A percentile compares a stretch with the other conserved stretches of the same genome.
phyloP scores from a whole-genome alignment of 2,329 filamentous ascomycete genomes.

The Coniochaeta ligniaria region DNA sequence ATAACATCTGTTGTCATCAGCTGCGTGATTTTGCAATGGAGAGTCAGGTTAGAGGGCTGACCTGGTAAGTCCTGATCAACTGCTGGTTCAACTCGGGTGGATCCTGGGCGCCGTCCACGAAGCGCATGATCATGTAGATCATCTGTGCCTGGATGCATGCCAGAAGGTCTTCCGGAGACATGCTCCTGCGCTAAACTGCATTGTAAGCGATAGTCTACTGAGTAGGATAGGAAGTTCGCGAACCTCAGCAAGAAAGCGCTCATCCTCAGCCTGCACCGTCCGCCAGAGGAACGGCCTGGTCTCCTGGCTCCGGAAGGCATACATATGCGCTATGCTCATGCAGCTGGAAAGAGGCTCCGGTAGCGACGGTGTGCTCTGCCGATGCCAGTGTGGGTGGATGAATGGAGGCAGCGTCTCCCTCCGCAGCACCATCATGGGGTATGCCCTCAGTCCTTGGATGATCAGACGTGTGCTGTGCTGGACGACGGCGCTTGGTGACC shows the following conservation, averaged over 20 bases:
- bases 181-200: neutral
- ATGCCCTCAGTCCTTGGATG: conserved; percentile 8
- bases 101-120: neutral
- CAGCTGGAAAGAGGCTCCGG: conserved; percentile 11
- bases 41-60: neutral
- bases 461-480: neutral
- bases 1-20: neutral
- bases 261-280: conserved; percentile 9
- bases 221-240: neutral
- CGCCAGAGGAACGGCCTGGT: conserved; percentile 11
- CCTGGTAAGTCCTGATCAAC: neutral
- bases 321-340: conserved; percentile 16
- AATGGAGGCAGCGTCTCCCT: conserved; percentile 16
- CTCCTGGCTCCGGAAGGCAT: conserved; percentile 10
- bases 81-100: neutral
- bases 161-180: neutral
- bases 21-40: neutral
- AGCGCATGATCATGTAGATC: conserved; percentile 2
- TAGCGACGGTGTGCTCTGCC: conserved; percentile 1
- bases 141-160: neutral
- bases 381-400: conserved; percentile 12
- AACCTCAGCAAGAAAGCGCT: neutral
- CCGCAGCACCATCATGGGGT: conserved; percentile 14
- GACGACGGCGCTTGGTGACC: neutral
- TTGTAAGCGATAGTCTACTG: neutral